Conservation (phyloP, 805 yeast genomes). For the Saccharomycopsis capsularis region DNA sequence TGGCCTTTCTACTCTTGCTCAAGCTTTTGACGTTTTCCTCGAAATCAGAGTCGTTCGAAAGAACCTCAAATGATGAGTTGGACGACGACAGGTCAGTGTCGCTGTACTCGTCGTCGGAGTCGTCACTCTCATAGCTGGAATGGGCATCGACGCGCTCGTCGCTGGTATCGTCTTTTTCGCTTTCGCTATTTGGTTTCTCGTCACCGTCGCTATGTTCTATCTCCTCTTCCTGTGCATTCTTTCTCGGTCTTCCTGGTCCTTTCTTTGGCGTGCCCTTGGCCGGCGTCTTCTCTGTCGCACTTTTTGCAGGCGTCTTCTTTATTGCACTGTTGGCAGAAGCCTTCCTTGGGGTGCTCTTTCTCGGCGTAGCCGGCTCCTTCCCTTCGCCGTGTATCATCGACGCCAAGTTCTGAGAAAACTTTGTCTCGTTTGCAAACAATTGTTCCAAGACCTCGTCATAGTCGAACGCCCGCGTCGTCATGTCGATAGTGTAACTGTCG, state of each 20-base stretch:
- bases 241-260: not conserved
- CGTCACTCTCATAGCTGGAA: not conserved
- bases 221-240: no score
- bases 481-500: slow-evolving; percentile 30
- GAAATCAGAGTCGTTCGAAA: slow-evolving; percentile 25
- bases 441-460: slow-evolving; percentile 30
- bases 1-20: not conserved
- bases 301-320: not conserved
- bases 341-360: slow-evolving; percentile 14
- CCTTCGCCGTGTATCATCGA: no score
- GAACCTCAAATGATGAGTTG: slow-evolving; percentile 3
- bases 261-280: not conserved
- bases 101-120: not conserved
- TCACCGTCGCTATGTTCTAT: no score
- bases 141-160: not conserved
- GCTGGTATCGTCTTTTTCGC: not conserved
- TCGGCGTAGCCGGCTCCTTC: slow-evolving; percentile 7
- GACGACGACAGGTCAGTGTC: slow-evolving; percentile 1
- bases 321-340: not conserved
- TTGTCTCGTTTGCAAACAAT: slow-evolving; percentile 27
- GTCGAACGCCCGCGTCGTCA: slow-evolving; percentile 33
- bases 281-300: not conserved
- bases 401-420: slow-evolving; percentile 29
- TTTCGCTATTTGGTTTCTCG: not conserved
- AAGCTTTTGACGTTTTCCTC: slow-evolving; percentile 27